These are phyloP conservation scores for Tetrahymena borealis DNA, from an alignment of 73 alveolate genomes.

Conservation along the genomic window DNA sequence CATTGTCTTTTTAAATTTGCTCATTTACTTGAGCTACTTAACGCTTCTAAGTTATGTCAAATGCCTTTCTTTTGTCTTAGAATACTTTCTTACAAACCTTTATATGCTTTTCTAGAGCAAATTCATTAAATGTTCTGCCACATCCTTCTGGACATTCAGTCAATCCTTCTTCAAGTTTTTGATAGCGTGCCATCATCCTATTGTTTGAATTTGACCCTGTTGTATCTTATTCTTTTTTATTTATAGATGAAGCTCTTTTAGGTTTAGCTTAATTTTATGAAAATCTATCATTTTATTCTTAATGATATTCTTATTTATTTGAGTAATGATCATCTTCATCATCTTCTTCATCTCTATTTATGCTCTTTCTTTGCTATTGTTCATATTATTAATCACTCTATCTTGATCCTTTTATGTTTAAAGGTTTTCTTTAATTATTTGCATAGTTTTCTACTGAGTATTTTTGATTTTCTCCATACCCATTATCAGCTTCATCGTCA, in stretches of 20 bases:
- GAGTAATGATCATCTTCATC: no score
- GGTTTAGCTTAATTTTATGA: no score
- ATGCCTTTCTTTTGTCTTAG: slow-evolving; percentile 56
- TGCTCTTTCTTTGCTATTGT: not conserved
- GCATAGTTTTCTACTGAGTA: not conserved
- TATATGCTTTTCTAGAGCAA: slow-evolving; percentile 51
- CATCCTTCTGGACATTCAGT: slow-evolving; percentile 49
- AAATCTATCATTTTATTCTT: no score
- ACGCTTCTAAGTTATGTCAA: slow-evolving; percentile 54
- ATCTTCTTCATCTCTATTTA: not conserved
- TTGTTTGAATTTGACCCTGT: not conserved
- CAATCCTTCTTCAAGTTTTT: slow-evolving; percentile 6
- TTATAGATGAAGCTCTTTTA: not conserved
- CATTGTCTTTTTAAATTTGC: slow-evolving; percentile 8
- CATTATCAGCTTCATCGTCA: not conserved
- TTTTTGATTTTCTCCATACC: not conserved
- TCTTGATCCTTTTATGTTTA: not conserved
- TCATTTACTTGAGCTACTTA: slow-evolving; percentile 29
- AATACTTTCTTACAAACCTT: slow-evolving; percentile 74
- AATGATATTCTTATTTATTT: no score
- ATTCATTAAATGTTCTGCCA: slow-evolving; percentile 57
- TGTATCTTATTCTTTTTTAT: not conserved
- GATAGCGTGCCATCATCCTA: not conserved
- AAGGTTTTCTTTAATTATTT: not conserved
- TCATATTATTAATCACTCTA: not conserved